Conservation (phyloP, 2,329 filamentous ascomycete genomes). For the Lecanoromycetidae sp. region DNA sequence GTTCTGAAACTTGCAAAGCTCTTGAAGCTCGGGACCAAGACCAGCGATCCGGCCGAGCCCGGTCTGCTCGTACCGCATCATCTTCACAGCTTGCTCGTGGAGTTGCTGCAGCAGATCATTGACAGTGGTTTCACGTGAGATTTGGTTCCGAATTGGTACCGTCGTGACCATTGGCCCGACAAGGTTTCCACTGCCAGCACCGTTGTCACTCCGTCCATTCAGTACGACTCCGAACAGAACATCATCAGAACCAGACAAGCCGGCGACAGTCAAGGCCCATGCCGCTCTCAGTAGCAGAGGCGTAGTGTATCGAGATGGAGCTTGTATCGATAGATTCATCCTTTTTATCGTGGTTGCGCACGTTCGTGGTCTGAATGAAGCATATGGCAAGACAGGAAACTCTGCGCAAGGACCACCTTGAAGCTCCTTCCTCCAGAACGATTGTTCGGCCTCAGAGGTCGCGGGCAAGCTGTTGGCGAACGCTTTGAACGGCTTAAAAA, state of each 20-base stretch:
- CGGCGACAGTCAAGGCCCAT: constrained; percentile 8
- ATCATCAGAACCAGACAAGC: constrained; percentile 23
- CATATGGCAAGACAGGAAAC: background rate
- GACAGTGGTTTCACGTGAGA: constrained; percentile 17
- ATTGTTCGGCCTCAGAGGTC: background rate
- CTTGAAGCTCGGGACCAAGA: background rate
- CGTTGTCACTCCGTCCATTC: constrained; percentile 26
- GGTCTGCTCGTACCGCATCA: constrained; percentile 11
- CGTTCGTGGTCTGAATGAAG: background rate
- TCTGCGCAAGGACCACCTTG: background rate
- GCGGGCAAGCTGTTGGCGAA: background rate
- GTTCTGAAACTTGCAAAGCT: constrained; percentile 13
- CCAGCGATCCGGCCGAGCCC: constrained; percentile 6
- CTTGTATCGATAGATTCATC: background rate
- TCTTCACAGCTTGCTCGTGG: background rate
- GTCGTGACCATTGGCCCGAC: constrained; percentile 31
- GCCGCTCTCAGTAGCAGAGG: constrained; percentile 5
- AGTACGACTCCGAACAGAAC: constrained; percentile 36
- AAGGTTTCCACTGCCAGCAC: constrained; percentile 29
- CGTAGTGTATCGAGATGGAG: background rate
- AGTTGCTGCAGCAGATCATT: background rate
- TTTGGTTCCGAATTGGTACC: constrained; percentile 31
- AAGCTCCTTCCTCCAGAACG: background rate
- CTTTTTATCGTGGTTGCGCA: background rate
- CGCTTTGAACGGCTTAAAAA: background rate